Conservation (phyloP, 352 stramenopile genomes). For the Salisapilia sapeloensis region DNA sequence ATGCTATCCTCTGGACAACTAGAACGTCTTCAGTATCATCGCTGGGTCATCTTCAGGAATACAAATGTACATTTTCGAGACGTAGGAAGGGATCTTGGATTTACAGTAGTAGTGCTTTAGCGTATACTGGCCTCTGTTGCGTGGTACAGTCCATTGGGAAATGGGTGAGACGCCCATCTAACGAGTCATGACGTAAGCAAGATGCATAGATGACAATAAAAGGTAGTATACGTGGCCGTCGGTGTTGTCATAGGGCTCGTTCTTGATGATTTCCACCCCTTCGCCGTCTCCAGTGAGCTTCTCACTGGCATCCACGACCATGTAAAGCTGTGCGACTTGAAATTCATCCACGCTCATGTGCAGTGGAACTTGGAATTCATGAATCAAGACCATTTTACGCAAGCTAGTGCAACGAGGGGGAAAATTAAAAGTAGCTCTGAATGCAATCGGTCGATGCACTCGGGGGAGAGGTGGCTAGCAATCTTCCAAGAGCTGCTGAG, state of each 20-base stretch:
- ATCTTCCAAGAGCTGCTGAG: too few species aligned
- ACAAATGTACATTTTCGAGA: slow-evolving; percentile 50
- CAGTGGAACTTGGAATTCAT: slow-evolving; percentile 77
- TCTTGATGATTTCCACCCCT: slow-evolving; percentile 77
- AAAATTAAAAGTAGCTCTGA: too few species aligned
- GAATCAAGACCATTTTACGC: slow-evolving; percentile 61
- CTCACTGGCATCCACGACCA: slow-evolving; percentile 76
- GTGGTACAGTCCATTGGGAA: slow-evolving; percentile 50
- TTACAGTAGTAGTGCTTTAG: slow-evolving; percentile 82
- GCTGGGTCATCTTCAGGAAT: neutral
- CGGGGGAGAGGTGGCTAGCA: too few species aligned
- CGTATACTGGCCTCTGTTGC: slow-evolving; percentile 76
- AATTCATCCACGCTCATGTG: slow-evolving; percentile 80
- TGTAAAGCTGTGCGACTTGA: slow-evolving; percentile 73
- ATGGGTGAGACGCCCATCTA: slow-evolving; percentile 56
- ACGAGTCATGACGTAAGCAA: slow-evolving; percentile 1
- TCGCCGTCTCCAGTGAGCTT: slow-evolving; percentile 72
- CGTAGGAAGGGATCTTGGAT: slow-evolving; percentile 64
- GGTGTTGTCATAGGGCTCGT: slow-evolving; percentile 75
- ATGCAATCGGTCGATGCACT: too few species aligned
- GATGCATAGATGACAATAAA: neutral
- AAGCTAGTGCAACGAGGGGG: too few species aligned
- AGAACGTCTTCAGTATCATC: slow-evolving; percentile 2
- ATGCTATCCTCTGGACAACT: slow-evolving; percentile 74
- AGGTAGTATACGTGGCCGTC: slow-evolving; percentile 29